Conservation (phyloP, 208 protist species). For the Trypanosoma boissoni region DNA sequence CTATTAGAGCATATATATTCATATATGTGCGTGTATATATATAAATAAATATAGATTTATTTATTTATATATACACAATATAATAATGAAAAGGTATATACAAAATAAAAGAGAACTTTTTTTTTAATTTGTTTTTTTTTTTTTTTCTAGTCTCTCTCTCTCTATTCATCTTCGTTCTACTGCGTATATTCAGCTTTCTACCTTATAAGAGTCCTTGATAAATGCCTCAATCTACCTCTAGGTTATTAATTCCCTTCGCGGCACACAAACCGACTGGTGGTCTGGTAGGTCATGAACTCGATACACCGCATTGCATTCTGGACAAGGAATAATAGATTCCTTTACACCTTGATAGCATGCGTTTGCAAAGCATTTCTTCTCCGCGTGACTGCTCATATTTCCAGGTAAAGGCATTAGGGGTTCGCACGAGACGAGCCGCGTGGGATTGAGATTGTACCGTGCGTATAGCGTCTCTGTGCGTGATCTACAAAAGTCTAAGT, state of each 20-base stretch:
- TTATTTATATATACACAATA: constrained; percentile 21
- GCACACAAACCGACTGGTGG: constrained; percentile 62
- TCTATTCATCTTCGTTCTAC: constrained; percentile 32
- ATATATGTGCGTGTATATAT: no score
- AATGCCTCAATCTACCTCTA: no score
- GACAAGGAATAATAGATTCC: constrained; percentile 52
- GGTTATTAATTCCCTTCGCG: no score
- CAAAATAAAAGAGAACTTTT: constrained; percentile 7
- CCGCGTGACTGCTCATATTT: constrained; percentile 13
- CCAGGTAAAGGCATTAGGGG: constrained; percentile 23
- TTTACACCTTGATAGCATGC: constrained; percentile 51
- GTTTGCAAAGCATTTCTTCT: constrained; percentile 35
- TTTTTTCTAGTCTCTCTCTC: neutral
- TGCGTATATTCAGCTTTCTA: no score
- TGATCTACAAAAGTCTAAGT: constrained; percentile 45
- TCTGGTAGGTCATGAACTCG: constrained; percentile 73
- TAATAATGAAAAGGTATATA: constrained; percentile 1
- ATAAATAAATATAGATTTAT: constrained; percentile 24
- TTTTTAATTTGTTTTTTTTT: constrained; percentile 3
- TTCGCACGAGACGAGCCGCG: constrained; percentile 21
- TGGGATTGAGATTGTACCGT: constrained; percentile 22
- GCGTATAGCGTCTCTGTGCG: constrained; percentile 35
- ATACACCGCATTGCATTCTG: constrained; percentile 43
- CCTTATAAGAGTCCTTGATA: no score
- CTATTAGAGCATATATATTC: no score